phyloP scores from a whole-genome alignment of 495 filamentous ascomycete species.

The Sabuloglossum arenarium region DNA sequence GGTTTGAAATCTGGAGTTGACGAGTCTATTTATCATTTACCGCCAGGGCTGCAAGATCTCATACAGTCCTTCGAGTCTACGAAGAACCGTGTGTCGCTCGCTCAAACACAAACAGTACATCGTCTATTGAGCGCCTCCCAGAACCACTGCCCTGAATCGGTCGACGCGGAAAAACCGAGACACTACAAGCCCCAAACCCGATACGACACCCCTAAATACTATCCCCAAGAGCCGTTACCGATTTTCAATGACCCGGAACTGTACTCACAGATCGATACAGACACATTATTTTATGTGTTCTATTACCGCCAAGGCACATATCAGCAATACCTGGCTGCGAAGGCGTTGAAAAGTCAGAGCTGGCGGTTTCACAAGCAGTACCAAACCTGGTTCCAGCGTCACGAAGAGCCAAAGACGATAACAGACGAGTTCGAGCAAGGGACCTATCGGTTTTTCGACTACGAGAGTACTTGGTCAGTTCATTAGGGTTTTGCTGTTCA shows the following conservation, averaged over 20 bases:
- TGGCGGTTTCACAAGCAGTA: constrained; percentile 99
- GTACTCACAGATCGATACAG: constrained; percentile 76
- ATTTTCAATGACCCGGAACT: constrained; percentile 81
- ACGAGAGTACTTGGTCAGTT: constrained; percentile 94
- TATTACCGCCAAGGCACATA: constrained; percentile 95
- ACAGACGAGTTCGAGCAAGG: constrained; percentile 98
- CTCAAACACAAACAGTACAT: constrained; percentile 31
- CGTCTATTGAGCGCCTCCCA: constrained; percentile 54
- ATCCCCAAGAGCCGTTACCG: constrained; percentile 73
- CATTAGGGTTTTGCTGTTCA: constrained; percentile 5
- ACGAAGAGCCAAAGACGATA: constrained; percentile 95
- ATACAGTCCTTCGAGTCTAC: constrained; percentile 77
- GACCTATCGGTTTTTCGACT: constrained; percentile 97
- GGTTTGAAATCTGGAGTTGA: constrained; percentile 16
- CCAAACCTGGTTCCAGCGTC: constrained; percentile 97
- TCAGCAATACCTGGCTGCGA: constrained; percentile 91
- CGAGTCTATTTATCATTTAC: constrained; percentile 90
- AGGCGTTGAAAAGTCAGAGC: constrained; percentile 86
- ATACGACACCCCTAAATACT: constrained; percentile 62
- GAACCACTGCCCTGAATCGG: constrained; percentile 43
- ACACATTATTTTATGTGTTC: constrained; percentile 96
- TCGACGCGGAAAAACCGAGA: constrained; percentile 62
- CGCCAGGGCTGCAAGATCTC: constrained; percentile 70
- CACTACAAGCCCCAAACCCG: constrained; percentile 66
- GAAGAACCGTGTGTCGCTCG: constrained; percentile 34